Percentiles rank a stretch among this genome's conserved stretches.
Conservation (phyloP, 371 early-diverging fungal species). For the Gilbertella persicaria region DNA sequence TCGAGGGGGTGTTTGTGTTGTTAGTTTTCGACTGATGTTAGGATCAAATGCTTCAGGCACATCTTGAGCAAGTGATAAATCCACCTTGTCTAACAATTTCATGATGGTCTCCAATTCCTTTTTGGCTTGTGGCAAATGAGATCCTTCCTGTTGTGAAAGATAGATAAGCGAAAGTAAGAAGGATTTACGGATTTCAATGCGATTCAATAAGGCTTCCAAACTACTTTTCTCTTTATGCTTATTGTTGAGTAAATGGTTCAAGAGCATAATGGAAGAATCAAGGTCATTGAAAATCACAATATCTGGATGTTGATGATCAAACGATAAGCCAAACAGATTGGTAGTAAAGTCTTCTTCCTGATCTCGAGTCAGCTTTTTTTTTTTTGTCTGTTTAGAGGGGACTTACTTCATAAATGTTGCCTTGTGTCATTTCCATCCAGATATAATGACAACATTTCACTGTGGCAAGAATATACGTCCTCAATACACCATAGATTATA, state of each 20-base stretch:
- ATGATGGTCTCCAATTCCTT: slow-evolving; percentile 18
- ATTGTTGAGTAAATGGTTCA: slow-evolving; percentile 10
- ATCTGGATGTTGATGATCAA: slow-evolving; percentile 56
- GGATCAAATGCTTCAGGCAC: slow-evolving; percentile 63
- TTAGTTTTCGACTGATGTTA: slow-evolving; percentile 66
- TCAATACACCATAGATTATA: slow-evolving; percentile 46
- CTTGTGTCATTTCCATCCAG: slow-evolving; percentile 64
- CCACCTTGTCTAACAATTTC: not conserved
- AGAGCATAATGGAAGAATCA: slow-evolving; percentile 38
- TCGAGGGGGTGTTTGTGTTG: slow-evolving; percentile 72
- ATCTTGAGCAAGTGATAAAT: slow-evolving; percentile 4
- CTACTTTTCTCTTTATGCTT: not conserved
- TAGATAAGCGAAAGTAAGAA: slow-evolving; percentile 37
- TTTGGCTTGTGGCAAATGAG: slow-evolving; percentile 31
- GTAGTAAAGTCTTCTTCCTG: slow-evolving; percentile 75
- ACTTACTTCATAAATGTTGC: slow-evolving; percentile 63
- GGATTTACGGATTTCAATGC: slow-evolving; percentile 31
- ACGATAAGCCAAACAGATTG: slow-evolving; percentile 62
- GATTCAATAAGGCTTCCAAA: slow-evolving; percentile 24
- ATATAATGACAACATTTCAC: slow-evolving; percentile 60
- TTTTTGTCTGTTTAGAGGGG: no score
- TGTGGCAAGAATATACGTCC: slow-evolving; percentile 54
- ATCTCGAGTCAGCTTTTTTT: not conserved
- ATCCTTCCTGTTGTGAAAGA: slow-evolving; percentile 34
- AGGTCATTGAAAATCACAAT: slow-evolving; percentile 49